phyloP scores from a whole-genome alignment of 129 eudicot species.

The Sambucus nigra region DNA sequence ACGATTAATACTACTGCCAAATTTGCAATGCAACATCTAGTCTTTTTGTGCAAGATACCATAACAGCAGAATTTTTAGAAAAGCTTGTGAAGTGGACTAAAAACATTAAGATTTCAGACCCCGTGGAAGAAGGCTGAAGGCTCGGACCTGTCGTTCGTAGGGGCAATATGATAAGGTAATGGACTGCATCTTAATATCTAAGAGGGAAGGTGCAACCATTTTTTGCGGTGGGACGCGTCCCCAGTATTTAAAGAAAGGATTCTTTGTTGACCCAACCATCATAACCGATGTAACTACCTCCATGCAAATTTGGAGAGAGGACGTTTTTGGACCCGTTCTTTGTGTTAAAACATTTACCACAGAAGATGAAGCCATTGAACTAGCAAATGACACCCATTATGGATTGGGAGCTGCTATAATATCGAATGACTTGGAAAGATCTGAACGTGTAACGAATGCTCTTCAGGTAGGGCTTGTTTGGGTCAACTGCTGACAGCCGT shows the following conservation, averaged over 20 bases:
- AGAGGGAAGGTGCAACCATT: conserved; percentile 92
- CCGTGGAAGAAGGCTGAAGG: too few species aligned
- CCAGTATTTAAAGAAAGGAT: conserved; percentile 73
- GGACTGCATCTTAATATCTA: conserved; percentile 72
- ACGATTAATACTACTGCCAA: too few species aligned
- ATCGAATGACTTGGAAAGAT: conserved; percentile 77
- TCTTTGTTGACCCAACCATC: conserved; percentile 64
- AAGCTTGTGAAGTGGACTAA: too few species aligned
- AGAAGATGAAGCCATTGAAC: conserved; percentile 88
- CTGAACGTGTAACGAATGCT: conserved; percentile 81
- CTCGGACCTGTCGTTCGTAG: conserved; percentile 85
- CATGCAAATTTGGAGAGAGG: conserved; percentile 97
- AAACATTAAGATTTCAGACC: too few species aligned
- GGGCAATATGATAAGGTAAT: too few species aligned
- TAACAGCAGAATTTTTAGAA: too few species aligned
- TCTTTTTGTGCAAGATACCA: conserved; percentile 79
- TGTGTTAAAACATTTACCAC: conserved; percentile 78
- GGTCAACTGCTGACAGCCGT: conserved; percentile 97
- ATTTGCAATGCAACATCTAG: conserved; percentile 98
- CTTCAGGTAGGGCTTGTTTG: conserved; percentile 79
- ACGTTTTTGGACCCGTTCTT: conserved; percentile 93
- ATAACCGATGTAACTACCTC: conserved; percentile 74
- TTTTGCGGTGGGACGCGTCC: too few species aligned
- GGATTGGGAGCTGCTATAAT: conserved; percentile 90
- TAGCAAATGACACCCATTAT: conserved; percentile 84